phyloP scores from a whole-genome alignment of 208 protist species.

The Tetramitus jugosus region DNA sequence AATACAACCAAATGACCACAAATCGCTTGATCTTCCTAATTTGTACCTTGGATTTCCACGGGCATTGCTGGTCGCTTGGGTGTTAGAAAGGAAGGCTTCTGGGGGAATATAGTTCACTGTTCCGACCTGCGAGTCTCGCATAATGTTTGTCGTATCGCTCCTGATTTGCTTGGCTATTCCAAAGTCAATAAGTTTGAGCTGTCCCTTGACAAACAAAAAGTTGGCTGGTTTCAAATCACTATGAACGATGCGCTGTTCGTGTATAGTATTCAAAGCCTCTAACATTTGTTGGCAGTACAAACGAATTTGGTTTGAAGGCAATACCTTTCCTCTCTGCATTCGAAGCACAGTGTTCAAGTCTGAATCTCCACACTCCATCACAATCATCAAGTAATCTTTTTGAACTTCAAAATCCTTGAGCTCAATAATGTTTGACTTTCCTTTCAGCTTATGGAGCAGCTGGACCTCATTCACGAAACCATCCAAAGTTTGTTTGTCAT shows the following conservation, averaged over 20 bases:
- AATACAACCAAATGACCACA: slow-evolving; percentile 61
- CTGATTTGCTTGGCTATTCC: slow-evolving; percentile 65
- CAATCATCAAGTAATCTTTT: slow-evolving; percentile 2
- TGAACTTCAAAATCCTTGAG: slow-evolving; percentile 39
- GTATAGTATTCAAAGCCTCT: slow-evolving; percentile 50
- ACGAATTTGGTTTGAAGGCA: slow-evolving; percentile 42
- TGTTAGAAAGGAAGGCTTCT: slow-evolving; percentile 37
- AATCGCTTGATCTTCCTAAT: slow-evolving; percentile 46
- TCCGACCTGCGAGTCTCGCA: slow-evolving; percentile 48
- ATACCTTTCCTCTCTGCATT: slow-evolving; percentile 22
- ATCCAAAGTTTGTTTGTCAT: slow-evolving; percentile 25
- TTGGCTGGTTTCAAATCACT: slow-evolving; percentile 73
- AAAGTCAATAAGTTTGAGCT: slow-evolving; percentile 78
- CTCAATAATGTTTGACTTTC: slow-evolving; percentile 41
- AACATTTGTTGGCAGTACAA: slow-evolving; percentile 66
- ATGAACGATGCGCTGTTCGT: slow-evolving; percentile 65
- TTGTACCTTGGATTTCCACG: slow-evolving; percentile 25
- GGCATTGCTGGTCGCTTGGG: not conserved
- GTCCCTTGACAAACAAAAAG: slow-evolving; percentile 60
- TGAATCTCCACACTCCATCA: slow-evolving; percentile 52
- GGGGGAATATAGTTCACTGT: slow-evolving; percentile 74
- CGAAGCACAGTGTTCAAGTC: slow-evolving; percentile 49
- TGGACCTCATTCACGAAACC: slow-evolving; percentile 56
- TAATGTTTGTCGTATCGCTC: slow-evolving; percentile 55
- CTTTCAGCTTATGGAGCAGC: slow-evolving; percentile 45